Percentiles rank a stretch among this genome's conserved stretches.
These are phyloP conservation scores for Pichia paraexigua DNA, from an alignment of 805 yeast species.

Conservation along the genomic window DNA sequence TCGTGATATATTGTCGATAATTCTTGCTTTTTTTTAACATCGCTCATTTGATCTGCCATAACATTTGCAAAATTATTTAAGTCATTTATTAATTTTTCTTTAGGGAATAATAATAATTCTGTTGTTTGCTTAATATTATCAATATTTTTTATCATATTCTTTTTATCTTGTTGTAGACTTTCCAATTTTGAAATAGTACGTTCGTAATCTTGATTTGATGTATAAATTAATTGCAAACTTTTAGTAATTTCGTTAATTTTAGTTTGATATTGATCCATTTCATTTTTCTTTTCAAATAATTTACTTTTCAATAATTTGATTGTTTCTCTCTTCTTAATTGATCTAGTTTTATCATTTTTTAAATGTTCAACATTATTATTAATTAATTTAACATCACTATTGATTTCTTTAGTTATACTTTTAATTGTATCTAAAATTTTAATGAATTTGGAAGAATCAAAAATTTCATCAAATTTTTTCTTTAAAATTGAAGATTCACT, in stretches of 20 bases:
- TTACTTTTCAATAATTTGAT: conserved; percentile 35
- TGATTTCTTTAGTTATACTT: conserved; percentile 65
- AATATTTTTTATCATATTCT: conserved; percentile 42
- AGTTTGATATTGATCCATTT: conserved; percentile 41
- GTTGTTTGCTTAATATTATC: conserved; percentile 41
- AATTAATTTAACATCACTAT: conserved; percentile 63
- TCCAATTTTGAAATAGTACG: conserved; percentile 57
- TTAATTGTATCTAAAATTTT: conserved; percentile 81
- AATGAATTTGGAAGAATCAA: conserved; percentile 89
- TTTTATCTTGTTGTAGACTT: conserved; percentile 41
- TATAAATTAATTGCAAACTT: conserved; percentile 57
- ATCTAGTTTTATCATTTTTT: conserved; percentile 64
- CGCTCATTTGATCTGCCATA: conserved; percentile 19
- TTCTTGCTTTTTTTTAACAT: conserved; percentile 10
- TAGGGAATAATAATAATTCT: conserved; percentile 37
- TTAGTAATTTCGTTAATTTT: conserved; percentile 46
- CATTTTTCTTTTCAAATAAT: conserved; percentile 37
- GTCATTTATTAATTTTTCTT: conserved; percentile 32
- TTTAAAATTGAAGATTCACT: conserved; percentile 84
- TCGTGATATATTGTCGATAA: conserved; percentile 14
- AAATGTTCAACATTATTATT: conserved; percentile 75
- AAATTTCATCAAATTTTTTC: conserved; percentile 91
- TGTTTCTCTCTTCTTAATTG: conserved; percentile 46
- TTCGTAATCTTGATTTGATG: conserved; percentile 76
- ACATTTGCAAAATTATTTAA: conserved; percentile 35